Evolutionary conservation across 805 yeast genomes (phyloP), one percentile per base, ranked within the genome.

Genomic region (Metschnikowia matae): DNA sequence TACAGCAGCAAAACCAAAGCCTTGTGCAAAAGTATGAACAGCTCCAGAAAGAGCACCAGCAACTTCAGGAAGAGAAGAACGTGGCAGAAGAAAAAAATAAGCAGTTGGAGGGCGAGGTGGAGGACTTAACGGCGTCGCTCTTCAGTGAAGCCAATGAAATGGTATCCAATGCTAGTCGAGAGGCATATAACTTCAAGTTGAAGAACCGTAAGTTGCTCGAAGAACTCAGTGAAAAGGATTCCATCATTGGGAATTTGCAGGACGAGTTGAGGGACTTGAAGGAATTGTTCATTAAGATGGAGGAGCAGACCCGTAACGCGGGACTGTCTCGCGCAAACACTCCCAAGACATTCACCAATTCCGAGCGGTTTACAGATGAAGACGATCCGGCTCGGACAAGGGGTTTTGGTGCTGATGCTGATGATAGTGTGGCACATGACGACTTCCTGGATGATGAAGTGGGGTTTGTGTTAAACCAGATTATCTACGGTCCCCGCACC

Each of bases 141-240:
- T 89, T 89, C 62, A 85, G 81, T 54, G 94, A 89, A 62, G 96
- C 96, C 13, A 89, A 89, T 62, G 77, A 78, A 45, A 87, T 88
- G 88, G 96, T 89, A 6, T 81, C 85, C 44, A 81, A 83, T 54
- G 96, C 96, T 0, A 80, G 87, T 52, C 75, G 81, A 48, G 86
- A 84, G 50, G 79, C 84, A 4, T 77, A 83, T 61, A 81, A 80
- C 33, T 74, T 74, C 53, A 82, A 83, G 57, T 66, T 79, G 45
- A 81, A 83, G 56, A 86, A 86, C 58, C 69, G 77, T 33, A 82
- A 78, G 54, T 63, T 87, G 44, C 60, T 64, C 40, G 78, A 73
- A 57, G 78, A 73, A 55, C 62, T 87, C 35, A 77, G 74, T 35
- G 96, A 89, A 63, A 84, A 84, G 61, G 89, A 89, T 59, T 65